phyloP scores from a whole-genome alignment of 805 yeast species.

The Hermanozyma aechmeae region DNA sequence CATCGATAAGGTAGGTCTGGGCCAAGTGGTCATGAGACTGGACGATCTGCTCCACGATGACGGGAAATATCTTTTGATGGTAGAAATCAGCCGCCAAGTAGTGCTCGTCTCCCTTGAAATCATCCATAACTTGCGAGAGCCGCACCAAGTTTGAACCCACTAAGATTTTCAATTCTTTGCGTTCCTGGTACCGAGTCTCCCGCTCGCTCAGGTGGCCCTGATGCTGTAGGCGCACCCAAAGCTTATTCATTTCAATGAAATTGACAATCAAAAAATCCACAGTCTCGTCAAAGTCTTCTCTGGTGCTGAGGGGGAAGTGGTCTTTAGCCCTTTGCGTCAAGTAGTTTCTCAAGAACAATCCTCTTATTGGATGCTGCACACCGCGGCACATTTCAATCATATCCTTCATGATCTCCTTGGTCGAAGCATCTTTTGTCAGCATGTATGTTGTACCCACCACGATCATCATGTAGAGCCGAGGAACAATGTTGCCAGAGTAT shows the following conservation, averaged over 20 bases:
- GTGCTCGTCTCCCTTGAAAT: constrained; percentile 40
- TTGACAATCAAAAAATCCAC: constrained; percentile 75
- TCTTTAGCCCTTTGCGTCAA: constrained; percentile 76
- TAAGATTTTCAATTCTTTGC: constrained; percentile 81
- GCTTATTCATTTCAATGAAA: constrained; percentile 94
- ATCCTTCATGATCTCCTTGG: constrained; percentile 81
- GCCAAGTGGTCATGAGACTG: constrained; percentile 90
- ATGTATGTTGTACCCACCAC: constrained; percentile 89
- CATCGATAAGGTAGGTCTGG: constrained; percentile 86
- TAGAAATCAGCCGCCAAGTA: constrained; percentile 23
- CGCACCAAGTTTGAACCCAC: constrained; percentile 91
- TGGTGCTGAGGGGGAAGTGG: constrained; percentile 36
- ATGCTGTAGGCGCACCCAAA: constrained; percentile 95
- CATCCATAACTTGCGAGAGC: constrained; percentile 73
- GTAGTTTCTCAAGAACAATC: constrained; percentile 83
- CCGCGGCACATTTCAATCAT: constrained; percentile 98
- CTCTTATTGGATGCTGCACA: constrained; percentile 91
- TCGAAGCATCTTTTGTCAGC: constrained; percentile 69
- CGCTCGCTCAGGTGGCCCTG: constrained; percentile 88
- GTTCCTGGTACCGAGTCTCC: constrained; percentile 61
- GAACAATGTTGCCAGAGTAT: constrained; percentile 88
- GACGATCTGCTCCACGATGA: constrained; percentile 77
- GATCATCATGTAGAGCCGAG: constrained; percentile 87
- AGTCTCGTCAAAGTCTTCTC: constrained; percentile 47
- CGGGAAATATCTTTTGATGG: constrained; percentile 58